Percentiles rank a stretch among this genome's conserved stretches.
Evolutionary conservation across 2,329 filamentous ascomycete genomes (phyloP).

Genomic region (Coniochaeta sp.): DNA sequence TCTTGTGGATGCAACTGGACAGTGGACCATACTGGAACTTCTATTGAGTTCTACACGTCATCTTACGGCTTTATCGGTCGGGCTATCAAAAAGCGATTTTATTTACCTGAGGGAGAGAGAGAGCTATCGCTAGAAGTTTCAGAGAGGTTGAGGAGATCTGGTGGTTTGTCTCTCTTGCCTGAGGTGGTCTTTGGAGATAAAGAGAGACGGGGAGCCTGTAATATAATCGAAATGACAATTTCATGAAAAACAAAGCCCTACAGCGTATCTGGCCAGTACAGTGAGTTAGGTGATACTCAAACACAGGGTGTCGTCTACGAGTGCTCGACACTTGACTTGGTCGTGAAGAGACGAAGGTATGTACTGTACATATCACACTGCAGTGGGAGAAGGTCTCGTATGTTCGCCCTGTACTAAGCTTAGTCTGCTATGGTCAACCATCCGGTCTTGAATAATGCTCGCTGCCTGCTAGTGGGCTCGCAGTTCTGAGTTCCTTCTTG

Average conservation of each 20-base stretch:
- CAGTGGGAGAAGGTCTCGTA: too few relatives aligned
- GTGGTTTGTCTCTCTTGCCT: not conserved
- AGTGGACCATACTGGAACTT: not conserved
- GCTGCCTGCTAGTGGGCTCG: too few relatives aligned
- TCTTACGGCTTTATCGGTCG: not conserved
- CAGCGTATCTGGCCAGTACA: not conserved
- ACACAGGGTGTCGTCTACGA: too few relatives aligned
- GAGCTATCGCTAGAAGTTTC: not conserved
- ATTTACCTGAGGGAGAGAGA: not conserved
- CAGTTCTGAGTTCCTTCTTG: too few relatives aligned
- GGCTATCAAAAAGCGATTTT: not conserved
- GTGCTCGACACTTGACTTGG: not conserved
- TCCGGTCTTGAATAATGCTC: too few relatives aligned
- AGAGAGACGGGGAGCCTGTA: not conserved
- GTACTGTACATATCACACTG: too few relatives aligned
- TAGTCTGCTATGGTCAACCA: too few relatives aligned
- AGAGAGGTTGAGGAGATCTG: not conserved
- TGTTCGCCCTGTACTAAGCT: too few relatives aligned
- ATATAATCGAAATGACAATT: not conserved
- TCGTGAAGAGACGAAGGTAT: too few relatives aligned
- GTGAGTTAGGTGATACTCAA: not conserved
- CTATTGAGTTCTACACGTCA: not conserved
- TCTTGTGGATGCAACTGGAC: not conserved
- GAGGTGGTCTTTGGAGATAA: not conserved
- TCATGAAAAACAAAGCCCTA: not conserved